Base-by-base conservation (phyloP, 345 rosid species). In the Brassica carinata region DNA sequence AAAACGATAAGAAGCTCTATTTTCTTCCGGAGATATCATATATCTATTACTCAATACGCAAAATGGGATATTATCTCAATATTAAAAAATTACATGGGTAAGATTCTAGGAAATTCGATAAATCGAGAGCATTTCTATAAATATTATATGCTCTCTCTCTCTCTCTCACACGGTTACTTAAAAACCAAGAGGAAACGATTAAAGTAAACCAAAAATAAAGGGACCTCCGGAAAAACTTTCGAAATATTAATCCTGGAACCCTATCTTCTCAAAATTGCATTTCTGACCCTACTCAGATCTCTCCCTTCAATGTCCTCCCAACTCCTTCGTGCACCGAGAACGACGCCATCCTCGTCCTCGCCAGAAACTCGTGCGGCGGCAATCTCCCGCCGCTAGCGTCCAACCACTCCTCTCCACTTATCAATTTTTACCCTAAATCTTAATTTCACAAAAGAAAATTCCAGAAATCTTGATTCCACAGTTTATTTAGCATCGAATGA, bases 341-440 rank as follows among this genome's bases (percentile, higher is more conserved):
- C 64, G 84, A 81, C 17, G 81, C 84, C 64, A 66, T 77, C 67
- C 81, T 76, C 40, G 80, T 76, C 84, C 45, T 70, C 77, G 81
- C 81, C 64, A 81, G 59, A 81, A 64, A 81, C 77, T 81, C 84
- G 40, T 81, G 84, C 72, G 84, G 84, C 29, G 81, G 84, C 17
- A 76, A n/a, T 0, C 58, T n/a, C 17, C 58, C 58, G 58, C 58
- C 58, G 58, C 18, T 51, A 0, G 18, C 58, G 58, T 51, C 58
- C 58, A 51, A n/a, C 13, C 61, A 1, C 7, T 55, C 61, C 7
- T 63, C 84, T 29, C 72, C 53, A n/a, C n/a, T n/a, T n/a, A n/a
- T n/a, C n/a, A n/a, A n/a, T n/a, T n/a, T n/a, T n/a, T n/a, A n/a
- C n/a, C n/a, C n/a, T n/a, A n/a, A n/a, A n/a, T n/a, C n/a, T n/a